Evolutionary conservation across 306 rosid genomes (phyloP), one percentile per base, ranked within the genome.

Genomic region (Canavalia gladiata): DNA sequence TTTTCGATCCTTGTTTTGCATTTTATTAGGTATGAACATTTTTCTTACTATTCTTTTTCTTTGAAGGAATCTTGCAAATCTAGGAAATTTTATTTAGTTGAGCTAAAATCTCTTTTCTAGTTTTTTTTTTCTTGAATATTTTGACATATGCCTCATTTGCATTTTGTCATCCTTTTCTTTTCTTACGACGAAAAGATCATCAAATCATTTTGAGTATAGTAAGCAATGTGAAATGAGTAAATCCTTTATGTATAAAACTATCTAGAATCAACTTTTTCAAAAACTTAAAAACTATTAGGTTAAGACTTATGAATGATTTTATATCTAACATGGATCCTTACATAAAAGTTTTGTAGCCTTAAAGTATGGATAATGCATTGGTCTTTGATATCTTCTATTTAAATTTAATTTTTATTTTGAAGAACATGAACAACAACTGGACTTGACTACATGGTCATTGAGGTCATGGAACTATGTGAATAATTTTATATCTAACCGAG

Each of bases 41-140:
- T 76, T 7, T 52, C 51, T 59, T 59, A n/a, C 8, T 34, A 65
- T 67, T 2, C 51, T 47, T 33, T 71, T 25, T 9, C 12, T 52
- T 50, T 68, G 46, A 66, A 74, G 30, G 77, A 28, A 69, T 33
- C 57, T 43, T 69, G 63, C 82, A 70, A 49, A 51, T 46, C 59
- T 30, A 35, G 5, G 43, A 8, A 37, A 42, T 66, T 57, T 58
- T 72, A 49, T 41, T 49, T 60, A 12, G 30, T 56, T 73, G 41
- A 52, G 34, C 54, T 56, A 29, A 41, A 73, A 3, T 4, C 11
- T 56, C 41, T 29, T 57, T 31, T 37, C 4, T 35, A 1, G 2
- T 35, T 35, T 35, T 37, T 37, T 37, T 37, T 37, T 37, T 4
- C 2, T 42, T 57, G 0, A 9, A 10, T 5, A 63, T 63, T 33